phyloP scores from a whole-genome alignment of 106 monocot species.

The Dendrobium nobile region DNA sequence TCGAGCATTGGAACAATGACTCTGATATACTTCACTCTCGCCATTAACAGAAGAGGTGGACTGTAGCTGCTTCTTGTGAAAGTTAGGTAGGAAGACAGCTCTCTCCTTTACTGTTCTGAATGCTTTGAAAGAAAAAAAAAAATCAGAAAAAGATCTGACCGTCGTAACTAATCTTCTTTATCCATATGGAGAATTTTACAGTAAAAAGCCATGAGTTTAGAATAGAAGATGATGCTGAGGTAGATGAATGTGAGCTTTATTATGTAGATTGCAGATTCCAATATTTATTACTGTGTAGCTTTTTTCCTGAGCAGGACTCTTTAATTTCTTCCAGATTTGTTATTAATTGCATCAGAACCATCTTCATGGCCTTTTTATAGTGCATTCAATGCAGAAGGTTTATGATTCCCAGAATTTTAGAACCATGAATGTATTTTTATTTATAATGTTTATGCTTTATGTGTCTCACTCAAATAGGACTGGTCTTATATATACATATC shows the following conservation, averaged over 20 bases:
- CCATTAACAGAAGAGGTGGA: slow-evolving; percentile 48
- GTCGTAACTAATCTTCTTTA: neutral
- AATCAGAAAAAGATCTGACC: neutral
- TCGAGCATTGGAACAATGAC: slow-evolving; percentile 87
- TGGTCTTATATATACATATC: no score
- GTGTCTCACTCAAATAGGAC: no score
- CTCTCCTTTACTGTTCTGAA: neutral
- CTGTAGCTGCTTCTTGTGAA: slow-evolving; percentile 6
- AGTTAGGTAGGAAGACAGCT: neutral
- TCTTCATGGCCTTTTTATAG: neutral
- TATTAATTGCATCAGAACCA: neutral
- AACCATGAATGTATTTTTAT: neutral
- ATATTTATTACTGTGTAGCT: neutral
- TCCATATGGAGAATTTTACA: neutral
- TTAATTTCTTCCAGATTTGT: neutral
- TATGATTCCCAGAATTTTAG: neutral
- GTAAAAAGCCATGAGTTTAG: neutral
- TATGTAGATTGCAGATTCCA: neutral
- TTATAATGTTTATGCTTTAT: no score
- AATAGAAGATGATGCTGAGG: neutral
- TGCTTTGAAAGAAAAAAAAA: neutral
- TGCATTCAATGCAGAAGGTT: neutral
- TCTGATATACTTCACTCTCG: slow-evolving; percentile 84
- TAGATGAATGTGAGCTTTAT: neutral
- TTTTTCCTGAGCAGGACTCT: neutral